phyloP scores from a whole-genome alignment of 352 stramenopile species.

The Phytopythium aichiense region DNA sequence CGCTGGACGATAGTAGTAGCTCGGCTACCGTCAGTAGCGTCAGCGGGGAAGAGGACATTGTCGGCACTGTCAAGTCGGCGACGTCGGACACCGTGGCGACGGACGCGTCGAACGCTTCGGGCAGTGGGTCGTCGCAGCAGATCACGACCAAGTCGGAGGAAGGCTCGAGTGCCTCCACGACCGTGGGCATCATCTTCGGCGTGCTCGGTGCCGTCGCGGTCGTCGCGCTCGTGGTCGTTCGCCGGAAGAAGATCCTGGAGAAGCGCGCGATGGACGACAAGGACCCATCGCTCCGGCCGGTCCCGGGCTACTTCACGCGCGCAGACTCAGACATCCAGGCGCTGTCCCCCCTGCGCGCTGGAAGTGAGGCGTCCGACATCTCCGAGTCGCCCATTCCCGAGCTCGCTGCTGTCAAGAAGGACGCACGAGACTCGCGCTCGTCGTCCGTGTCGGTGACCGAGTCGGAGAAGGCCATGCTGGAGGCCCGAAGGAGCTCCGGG shows the following conservation, averaged over 20 bases:
- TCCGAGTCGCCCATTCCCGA: conserved; percentile 47
- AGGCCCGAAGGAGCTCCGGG: conserved; percentile 15
- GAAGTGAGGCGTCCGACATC: conserved; percentile 4
- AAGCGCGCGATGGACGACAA: conserved; percentile 39
- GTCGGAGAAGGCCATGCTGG: conserved; percentile 27
- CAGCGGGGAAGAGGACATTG: conserved; percentile 16
- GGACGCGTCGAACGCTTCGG: conserved; percentile 7
- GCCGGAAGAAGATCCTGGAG: conserved; percentile 54
- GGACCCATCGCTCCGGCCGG: conserved; percentile 18
- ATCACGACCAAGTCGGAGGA: conserved; percentile 40
- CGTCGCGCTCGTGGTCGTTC: conserved; percentile 49
- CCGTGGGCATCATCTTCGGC: conserved; percentile 46
- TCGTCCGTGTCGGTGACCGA: conserved; percentile 41
- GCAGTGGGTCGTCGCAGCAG: conserved; percentile 14
- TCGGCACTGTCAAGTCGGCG: conserved; percentile 20
- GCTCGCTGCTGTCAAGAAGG: conserved; percentile 25
- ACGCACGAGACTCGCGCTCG: conserved; percentile 37
- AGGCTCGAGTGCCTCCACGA: conserved; percentile 31
- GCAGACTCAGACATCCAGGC: conserved; percentile 12
- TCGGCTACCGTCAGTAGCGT: conserved; percentile 11
- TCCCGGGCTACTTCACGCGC: conserved; percentile 38
- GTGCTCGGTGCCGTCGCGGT: conserved; percentile 33
- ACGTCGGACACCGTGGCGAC: neutral
- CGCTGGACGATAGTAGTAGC: conserved; percentile 1
- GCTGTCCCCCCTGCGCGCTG: conserved; percentile 25